Evolutionary conservation across 2,329 filamentous ascomycete species (phyloP).

Genomic region (Neofusicoccum umdonicola): DNA sequence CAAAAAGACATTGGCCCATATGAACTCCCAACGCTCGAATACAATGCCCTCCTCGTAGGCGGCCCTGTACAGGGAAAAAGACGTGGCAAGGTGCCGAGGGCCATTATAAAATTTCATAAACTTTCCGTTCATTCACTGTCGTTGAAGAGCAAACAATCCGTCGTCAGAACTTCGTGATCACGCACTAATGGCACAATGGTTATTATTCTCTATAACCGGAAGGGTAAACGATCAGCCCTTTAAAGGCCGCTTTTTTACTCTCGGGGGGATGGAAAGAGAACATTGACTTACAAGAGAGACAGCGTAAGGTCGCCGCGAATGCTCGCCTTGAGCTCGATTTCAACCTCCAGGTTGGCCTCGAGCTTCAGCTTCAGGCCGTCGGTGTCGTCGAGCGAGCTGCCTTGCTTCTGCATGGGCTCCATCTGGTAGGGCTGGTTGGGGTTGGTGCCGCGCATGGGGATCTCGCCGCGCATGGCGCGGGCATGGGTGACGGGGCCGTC

Average conservation of each 20-base stretch:
- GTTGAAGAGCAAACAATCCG: neutral
- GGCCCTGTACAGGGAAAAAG: neutral
- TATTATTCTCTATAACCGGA: constrained; percentile 12
- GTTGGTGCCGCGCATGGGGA: constrained; percentile 53
- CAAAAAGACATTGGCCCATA: neutral
- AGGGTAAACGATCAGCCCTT: neutral
- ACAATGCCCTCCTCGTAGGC: neutral
- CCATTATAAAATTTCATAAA: neutral
- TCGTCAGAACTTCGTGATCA: constrained; percentile 7
- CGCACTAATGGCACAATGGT: constrained; percentile 5
- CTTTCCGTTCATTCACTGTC: constrained; percentile 6
- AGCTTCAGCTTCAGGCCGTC: constrained; percentile 70
- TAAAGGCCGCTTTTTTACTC: neutral
- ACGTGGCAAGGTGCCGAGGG: neutral
- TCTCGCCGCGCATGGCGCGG: constrained; percentile 54
- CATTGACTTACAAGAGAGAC: constrained; percentile 65
- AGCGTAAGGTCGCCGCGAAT: constrained; percentile 82
- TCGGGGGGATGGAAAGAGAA: neutral
- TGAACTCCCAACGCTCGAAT: constrained; percentile 13
- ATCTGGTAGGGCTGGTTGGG: constrained; percentile 49
- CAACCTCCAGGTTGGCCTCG: constrained; percentile 77
- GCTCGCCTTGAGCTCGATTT: constrained; percentile 81
- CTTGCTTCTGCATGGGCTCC: constrained; percentile 42
- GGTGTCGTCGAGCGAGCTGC: constrained; percentile 48
- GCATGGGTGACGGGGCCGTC: constrained; percentile 56